Evolutionary conservation across 768 basidiomycete species (phyloP).

Genomic region (Krasilnikovozyma curviuscula): DNA sequence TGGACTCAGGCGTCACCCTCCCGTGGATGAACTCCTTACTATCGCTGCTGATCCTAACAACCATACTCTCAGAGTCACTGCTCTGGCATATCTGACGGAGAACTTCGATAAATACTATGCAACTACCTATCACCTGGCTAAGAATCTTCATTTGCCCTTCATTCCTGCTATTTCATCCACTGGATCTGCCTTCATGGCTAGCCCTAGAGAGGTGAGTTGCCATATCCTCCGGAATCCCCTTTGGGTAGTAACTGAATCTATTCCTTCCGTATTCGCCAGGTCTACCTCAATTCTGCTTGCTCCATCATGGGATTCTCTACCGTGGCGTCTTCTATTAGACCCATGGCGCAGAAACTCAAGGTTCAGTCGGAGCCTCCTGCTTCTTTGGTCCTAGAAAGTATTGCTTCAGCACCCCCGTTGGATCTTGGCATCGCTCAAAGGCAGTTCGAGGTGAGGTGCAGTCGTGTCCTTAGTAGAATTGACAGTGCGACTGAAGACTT

Average conservation of each 20-base stretch:
- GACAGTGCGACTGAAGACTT: neutral
- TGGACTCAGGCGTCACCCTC: conserved; percentile 39
- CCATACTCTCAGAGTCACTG: conserved; percentile 34
- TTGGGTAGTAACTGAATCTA: neutral
- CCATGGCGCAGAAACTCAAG: conserved; percentile 28
- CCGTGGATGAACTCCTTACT: conserved; percentile 43
- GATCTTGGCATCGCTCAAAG: too few relatives aligned
- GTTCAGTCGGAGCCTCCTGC: conserved; percentile 25
- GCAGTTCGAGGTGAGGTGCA: neutral
- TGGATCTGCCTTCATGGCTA: conserved; percentile 36
- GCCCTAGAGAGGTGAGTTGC: conserved; percentile 41
- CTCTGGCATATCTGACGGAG: conserved; percentile 65
- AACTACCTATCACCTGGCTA: conserved; percentile 15
- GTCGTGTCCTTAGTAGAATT: neutral
- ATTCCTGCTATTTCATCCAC: conserved; percentile 50
- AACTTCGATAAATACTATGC: conserved; percentile 41
- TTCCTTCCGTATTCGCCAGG: conserved; percentile 30
- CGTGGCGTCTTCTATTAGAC: conserved; percentile 30
- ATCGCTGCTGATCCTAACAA: conserved; percentile 39
- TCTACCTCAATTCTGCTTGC: conserved; percentile 50
- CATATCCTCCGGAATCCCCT: neutral
- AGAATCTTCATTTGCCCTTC: conserved; percentile 38
- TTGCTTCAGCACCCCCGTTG: too few relatives aligned
- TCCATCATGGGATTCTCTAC: conserved; percentile 56
- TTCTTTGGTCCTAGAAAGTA: neutral